Percentiles rank a stretch among this genome's conserved stretches.
Evolutionary conservation across 2,329 filamentous ascomycete genomes (phyloP).

Genomic region (Botrytis fragariae): DNA sequence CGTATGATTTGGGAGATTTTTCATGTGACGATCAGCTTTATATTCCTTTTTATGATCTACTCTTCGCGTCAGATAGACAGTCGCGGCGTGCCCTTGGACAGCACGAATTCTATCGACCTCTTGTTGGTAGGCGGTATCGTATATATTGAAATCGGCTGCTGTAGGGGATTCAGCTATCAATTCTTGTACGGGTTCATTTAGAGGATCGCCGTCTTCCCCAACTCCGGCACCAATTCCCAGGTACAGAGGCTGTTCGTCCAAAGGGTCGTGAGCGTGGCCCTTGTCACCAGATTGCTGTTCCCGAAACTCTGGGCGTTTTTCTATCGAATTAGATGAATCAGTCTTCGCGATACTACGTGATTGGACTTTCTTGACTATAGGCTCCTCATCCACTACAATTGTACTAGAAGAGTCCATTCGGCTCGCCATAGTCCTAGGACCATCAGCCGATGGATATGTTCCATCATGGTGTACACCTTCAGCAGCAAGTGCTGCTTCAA

Average conservation of each 20-base stretch:
- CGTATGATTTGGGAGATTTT: slow-evolving; percentile 27
- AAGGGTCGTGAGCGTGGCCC: slow-evolving; percentile 61
- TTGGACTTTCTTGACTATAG: background rate
- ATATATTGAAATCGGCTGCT: slow-evolving; percentile 81
- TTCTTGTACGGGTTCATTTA: slow-evolving; percentile 40
- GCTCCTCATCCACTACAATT: slow-evolving; percentile 2
- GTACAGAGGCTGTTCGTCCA: slow-evolving; percentile 62
- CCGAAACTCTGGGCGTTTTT: background rate
- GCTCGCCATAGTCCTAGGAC: slow-evolving; percentile 9
- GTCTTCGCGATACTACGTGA: slow-evolving; percentile 22
- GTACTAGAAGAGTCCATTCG: slow-evolving; percentile 23
- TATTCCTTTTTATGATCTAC: slow-evolving; percentile 44
- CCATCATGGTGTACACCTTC: slow-evolving; percentile 53
- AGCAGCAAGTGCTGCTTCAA: slow-evolving; percentile 50
- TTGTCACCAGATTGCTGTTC: slow-evolving; percentile 46
- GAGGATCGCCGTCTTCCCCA: slow-evolving; percentile 45
- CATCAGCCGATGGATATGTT: slow-evolving; percentile 28
- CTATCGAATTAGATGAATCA: slow-evolving; percentile 17
- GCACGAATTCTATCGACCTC: slow-evolving; percentile 72
- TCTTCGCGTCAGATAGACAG: slow-evolving; percentile 55
- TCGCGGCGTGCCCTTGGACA: slow-evolving; percentile 48
- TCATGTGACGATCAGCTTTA: slow-evolving; percentile 35
- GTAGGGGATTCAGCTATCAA: slow-evolving; percentile 81
- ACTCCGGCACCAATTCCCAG: slow-evolving; percentile 74
- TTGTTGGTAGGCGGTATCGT: slow-evolving; percentile 81